phyloP scores from a whole-genome alignment of 306 rosid species.

The Rosa rugosa region DNA sequence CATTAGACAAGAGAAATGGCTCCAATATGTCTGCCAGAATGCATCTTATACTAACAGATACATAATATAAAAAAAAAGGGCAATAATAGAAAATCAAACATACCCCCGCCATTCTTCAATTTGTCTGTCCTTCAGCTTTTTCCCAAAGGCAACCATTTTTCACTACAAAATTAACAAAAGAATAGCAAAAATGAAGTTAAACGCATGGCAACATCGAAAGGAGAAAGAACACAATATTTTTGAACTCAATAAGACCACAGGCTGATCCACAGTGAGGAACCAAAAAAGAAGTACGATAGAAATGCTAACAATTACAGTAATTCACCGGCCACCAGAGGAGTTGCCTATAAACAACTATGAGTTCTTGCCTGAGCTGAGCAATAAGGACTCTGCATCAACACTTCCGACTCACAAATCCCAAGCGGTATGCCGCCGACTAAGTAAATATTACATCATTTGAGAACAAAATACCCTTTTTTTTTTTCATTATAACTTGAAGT shows the following conservation, averaged over 20 bases:
- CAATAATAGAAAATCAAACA: slow-evolving; percentile 18
- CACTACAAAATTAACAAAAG: slow-evolving; percentile 31
- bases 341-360: not conserved
- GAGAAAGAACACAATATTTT: slow-evolving; percentile 1
- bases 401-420: not conserved
- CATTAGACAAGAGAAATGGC: not conserved
- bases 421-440: not conserved
- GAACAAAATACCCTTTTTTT: not conserved
- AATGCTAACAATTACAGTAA: not conserved
- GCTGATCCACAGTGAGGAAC: not conserved
- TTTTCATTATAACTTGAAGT: not conserved
- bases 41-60: not conserved
- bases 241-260: not conserved
- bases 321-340: not conserved
- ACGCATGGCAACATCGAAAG: slow-evolving; percentile 10
- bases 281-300: not conserved
- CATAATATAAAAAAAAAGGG: not conserved
- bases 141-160: slow-evolving; percentile 97
- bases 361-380: not conserved
- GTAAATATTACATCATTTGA: not conserved
- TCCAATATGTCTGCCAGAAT: slow-evolving; percentile 7
- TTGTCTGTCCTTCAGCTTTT: slow-evolving; percentile 90
- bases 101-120: slow-evolving; percentile 94
- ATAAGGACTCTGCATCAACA: not conserved
- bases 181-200: not conserved